Evolutionary conservation across 2,329 filamentous ascomycete genomes (phyloP).

Genomic region (Lithohypha guttulata): DNA sequence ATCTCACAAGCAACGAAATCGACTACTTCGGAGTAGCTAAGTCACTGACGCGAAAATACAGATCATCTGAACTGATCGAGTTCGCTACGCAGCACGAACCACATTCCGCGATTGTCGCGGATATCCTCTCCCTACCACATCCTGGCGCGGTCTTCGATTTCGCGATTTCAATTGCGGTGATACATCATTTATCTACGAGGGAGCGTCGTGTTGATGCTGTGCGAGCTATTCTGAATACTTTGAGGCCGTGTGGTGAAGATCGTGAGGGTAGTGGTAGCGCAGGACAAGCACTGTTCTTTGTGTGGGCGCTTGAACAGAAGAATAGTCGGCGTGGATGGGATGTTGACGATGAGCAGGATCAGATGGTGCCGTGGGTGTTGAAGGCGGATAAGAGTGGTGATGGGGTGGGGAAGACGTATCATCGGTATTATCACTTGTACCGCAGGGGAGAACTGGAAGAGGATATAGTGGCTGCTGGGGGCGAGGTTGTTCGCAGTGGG

Average conservation of each 20-base stretch:
- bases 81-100: constrained; percentile 49
- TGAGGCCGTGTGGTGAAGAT: constrained; percentile 36
- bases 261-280: constrained; percentile 23
- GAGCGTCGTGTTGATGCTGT: constrained; percentile 64
- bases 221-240: constrained; percentile 55
- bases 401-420: constrained; percentile 46
- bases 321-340: constrained; percentile 81
- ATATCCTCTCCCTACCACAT: constrained; percentile 75
- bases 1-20: no score
- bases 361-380: constrained; percentile 92
- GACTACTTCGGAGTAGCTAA: constrained; percentile 8
- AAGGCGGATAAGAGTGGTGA: constrained; percentile 23
- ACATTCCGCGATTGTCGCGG: constrained; percentile 65
- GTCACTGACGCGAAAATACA: constrained; percentile 34
- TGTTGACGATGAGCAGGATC: constrained; percentile 71
- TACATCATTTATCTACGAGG: constrained; percentile 81
- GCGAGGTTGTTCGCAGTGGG: constrained; percentile 63
- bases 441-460: constrained; percentile 73
- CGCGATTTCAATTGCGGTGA: constrained; percentile 83
- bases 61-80: constrained; percentile 47
- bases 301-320: constrained; percentile 92
- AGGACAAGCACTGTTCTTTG: constrained; percentile 71
- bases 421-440: constrained; percentile 93
- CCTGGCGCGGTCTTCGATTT: constrained; percentile 61
- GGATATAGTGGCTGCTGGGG: constrained; percentile 64